These are phyloP conservation scores for Fistulinella prunicolor DNA, from an alignment of 768 basidiomycete genomes.

Conservation along the genomic window DNA sequence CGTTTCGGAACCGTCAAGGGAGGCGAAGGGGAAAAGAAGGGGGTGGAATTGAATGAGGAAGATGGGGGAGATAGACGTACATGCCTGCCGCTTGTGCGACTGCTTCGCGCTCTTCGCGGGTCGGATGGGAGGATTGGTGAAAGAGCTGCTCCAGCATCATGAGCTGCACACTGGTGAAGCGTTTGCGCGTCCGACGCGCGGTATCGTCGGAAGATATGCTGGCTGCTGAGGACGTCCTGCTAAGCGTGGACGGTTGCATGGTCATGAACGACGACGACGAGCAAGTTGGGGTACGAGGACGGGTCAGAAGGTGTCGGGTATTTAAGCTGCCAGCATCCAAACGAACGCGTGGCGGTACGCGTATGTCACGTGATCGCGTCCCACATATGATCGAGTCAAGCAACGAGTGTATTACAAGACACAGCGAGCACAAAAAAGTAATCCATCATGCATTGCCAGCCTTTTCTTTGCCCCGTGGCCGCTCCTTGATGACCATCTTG, in stretches of 20 bases:
- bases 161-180: constrained; percentile 66
- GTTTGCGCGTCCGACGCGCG: constrained; percentile 62
- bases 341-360: constrained; percentile 31
- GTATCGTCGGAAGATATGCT: constrained; percentile 55
- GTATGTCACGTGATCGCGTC: constrained; percentile 31
- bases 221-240: constrained; percentile 54
- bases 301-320: constrained; percentile 9
- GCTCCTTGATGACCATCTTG: constrained; percentile 84
- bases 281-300: background rate
- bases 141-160: constrained; percentile 72
- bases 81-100: constrained; percentile 61
- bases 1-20: background rate
- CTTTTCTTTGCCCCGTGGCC: constrained; percentile 71
- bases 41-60: too few species aligned
- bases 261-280: constrained; percentile 7
- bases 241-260: constrained; percentile 33
- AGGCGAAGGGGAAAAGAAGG: too few species aligned
- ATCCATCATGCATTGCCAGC: background rate
- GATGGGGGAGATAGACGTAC: constrained; percentile 40
- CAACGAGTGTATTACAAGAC: background rate
- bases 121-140: constrained; percentile 69
- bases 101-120: constrained; percentile 67
- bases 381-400: constrained; percentile 10
- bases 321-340: constrained; percentile 26
- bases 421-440: background rate